Percentiles rank a stretch among this genome's conserved stretches.
Evolutionary conservation across 2,329 filamentous ascomycete species (phyloP).

Genomic region (Davidsoniella eucalypti): DNA sequence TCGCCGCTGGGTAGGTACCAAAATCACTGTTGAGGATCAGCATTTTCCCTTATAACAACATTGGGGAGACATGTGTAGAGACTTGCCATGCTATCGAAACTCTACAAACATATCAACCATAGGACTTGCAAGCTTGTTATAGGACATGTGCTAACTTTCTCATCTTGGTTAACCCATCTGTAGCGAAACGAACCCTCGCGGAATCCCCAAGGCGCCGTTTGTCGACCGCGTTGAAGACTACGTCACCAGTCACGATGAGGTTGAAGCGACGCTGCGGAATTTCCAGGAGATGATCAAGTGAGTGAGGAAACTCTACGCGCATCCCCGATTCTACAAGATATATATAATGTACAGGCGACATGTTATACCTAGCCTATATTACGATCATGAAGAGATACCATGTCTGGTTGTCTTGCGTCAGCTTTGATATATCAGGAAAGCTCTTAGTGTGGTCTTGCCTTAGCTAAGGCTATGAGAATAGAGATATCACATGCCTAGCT

Average conservation of each 20-base stretch:
- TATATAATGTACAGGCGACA: neutral
- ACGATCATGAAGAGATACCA: neutral
- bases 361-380: neutral
- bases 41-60: neutral
- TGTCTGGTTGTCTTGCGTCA: no score
- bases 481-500: no score
- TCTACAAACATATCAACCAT: neutral
- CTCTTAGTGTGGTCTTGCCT: no score
- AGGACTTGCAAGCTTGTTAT: neutral
- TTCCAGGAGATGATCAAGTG: conserved; percentile 93
- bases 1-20: conserved; percentile 10
- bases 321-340: no score
- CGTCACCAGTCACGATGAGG: conserved; percentile 59
- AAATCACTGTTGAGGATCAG: neutral
- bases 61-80: no score
- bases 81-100: neutral
- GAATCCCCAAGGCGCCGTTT: conserved; percentile 71
- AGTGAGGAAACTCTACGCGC: conserved; percentile 18
- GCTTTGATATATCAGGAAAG: no score
- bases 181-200: conserved; percentile 56
- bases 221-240: conserved; percentile 84
- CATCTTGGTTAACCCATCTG: neutral
- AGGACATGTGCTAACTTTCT: neutral
- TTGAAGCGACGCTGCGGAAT: conserved; percentile 63
- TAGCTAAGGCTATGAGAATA: no score